phyloP scores from a whole-genome alignment of 306 rosid genomes.

The Trichosanthes cucumerina region DNA sequence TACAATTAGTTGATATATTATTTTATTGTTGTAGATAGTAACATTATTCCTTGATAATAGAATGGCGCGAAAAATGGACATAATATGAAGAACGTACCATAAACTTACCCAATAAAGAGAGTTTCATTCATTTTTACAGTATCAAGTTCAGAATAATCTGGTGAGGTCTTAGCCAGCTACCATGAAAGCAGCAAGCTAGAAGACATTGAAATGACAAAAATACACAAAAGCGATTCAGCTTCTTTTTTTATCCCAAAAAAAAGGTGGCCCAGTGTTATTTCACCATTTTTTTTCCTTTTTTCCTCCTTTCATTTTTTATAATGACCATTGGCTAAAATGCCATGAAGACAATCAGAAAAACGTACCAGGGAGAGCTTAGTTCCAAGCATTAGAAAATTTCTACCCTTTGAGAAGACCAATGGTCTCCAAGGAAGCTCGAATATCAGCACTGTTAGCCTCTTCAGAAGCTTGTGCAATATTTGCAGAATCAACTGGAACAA shows the following conservation, averaged over 20 bases:
- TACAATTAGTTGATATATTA: background rate
- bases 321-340: conserved; percentile 4
- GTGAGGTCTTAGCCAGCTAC: background rate
- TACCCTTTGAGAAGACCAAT: conserved; percentile 47
- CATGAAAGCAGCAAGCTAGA: background rate
- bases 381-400: background rate
- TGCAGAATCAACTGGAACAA: conserved; percentile 58
- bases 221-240: background rate
- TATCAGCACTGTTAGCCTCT: conserved; percentile 43
- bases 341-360: conserved; percentile 6
- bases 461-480: conserved; percentile 53
- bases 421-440: conserved; percentile 55
- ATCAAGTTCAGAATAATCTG: background rate
- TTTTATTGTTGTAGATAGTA: background rate
- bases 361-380: background rate
- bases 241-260: background rate
- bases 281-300: background rate
- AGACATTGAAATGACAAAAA: background rate
- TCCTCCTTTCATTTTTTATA: background rate
- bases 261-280: background rate
- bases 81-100: background rate
- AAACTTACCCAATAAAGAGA: background rate
- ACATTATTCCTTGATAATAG: background rate
- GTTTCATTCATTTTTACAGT: conserved; percentile 8
- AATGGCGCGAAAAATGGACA: background rate